These are phyloP conservation scores for Xerocomellus amylosporus DNA, from an alignment of 768 basidiomycete genomes.

Conservation along the genomic window DNA sequence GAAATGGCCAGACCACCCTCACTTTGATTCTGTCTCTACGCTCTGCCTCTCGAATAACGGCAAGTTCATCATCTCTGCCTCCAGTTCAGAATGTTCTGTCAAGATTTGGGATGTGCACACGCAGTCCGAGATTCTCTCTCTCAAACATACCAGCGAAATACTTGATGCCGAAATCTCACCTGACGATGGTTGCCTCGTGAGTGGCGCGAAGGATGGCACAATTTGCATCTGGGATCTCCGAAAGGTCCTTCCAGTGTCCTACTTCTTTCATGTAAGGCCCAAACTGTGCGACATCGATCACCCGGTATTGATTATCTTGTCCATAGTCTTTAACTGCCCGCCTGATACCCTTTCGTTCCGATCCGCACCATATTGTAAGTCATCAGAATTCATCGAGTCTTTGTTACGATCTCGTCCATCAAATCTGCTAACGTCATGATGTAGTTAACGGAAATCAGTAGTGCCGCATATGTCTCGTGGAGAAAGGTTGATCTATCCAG, in stretches of 20 bases:
- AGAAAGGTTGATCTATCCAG: background rate
- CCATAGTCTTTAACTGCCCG: slow-evolving; percentile 8
- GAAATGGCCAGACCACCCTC: slow-evolving; percentile 11
- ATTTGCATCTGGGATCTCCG: slow-evolving; percentile 17
- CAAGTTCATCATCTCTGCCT: slow-evolving; percentile 22
- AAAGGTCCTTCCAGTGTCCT: slow-evolving; percentile 4
- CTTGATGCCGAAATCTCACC: slow-evolving; percentile 13
- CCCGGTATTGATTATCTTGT: background rate
- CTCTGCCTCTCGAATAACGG: slow-evolving; percentile 20
- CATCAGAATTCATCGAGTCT: background rate
- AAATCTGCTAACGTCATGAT: background rate
- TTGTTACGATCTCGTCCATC: slow-evolving; percentile 1
- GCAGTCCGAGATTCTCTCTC: slow-evolving; percentile 2
- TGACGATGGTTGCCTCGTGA: slow-evolving; percentile 13
- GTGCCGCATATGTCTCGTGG: slow-evolving; percentile 9
- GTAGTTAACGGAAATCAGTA: slow-evolving; percentile 16
- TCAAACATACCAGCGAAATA: slow-evolving; percentile 9
- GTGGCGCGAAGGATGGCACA: slow-evolving; percentile 3
- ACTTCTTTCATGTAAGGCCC: slow-evolving; percentile 13
- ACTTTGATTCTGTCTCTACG: slow-evolving; percentile 13
- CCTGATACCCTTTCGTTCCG: background rate
- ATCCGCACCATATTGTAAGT: slow-evolving; percentile 6
- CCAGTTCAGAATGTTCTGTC: slow-evolving; percentile 9
- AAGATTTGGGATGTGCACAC: slow-evolving; percentile 19
- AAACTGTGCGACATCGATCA: background rate